Evolutionary conservation across 441 rosid species (phyloP), one percentile per base, ranked within the genome.

Genomic region (Cnidoscolus chayamansa): DNA sequence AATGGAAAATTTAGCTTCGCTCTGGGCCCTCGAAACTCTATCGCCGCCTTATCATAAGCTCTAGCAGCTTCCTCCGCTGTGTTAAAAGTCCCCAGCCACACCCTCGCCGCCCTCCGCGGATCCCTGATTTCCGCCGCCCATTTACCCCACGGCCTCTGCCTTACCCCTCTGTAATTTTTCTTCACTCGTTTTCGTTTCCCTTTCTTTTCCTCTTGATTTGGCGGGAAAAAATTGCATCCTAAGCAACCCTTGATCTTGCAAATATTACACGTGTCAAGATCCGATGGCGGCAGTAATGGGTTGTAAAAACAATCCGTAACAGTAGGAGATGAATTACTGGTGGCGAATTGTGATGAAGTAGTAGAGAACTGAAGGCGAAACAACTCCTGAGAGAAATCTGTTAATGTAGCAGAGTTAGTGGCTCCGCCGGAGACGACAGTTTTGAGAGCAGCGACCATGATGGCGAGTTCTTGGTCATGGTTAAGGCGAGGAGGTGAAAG

Each of bases 101-200:
- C 98, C 64, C 97, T 79, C 0, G 79, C 78, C 5, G 92, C 92
- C 55, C 86, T 79, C 74, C 82, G 77, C 0, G 96, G 98, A 74
- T 92, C 96, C 4, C 98, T 80, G 61, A 94, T 94, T 89, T 92
- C 97, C 9, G 98, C 96, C 10, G 97, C 97, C 86, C 93, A 94
- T 77, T 94, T 94, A 0, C 96, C 98, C 97, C 98, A 94, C 13
- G 97, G 98, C 84, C 97, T 79, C 77, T 89, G 98, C 79, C 97
- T 88, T 68, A 90, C 98, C 55, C 98, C 97, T 71, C 98, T 82
- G 85, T 76, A 94, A n/a, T 87, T 88, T 72, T 81, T 94, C 84
- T 85, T 92, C 77, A 13, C 79, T 74, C 82, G 75, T 70, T 76
- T 84, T 63, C 53, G 67, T 2, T 48, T 32, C 3, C 51, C 60